Evolutionary conservation across 306 rosid genomes (phyloP).

Genomic region (Citrullus mucosospermus): DNA sequence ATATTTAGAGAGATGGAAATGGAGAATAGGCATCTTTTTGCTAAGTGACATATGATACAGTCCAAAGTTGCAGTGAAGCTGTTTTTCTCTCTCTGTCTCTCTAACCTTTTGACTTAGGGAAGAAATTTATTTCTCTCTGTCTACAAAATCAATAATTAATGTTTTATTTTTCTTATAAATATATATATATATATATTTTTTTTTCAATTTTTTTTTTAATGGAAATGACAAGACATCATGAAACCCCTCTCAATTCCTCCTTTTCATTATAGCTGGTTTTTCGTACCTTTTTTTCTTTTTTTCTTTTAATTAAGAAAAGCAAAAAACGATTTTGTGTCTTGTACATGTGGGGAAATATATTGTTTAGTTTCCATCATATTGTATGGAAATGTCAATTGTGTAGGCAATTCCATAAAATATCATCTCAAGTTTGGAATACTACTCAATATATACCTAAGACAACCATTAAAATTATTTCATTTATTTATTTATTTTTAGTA

Average conservation of each 20-base stretch:
- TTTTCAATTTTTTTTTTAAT: background rate
- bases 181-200: too few relatives aligned
- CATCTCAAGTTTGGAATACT: background rate
- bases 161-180: background rate
- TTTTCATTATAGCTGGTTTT: background rate
- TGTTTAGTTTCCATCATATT: background rate
- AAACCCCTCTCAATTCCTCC: background rate
- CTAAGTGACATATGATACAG: slow-evolving; percentile 32
- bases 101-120: background rate
- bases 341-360: background rate
- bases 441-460: background rate
- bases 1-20: background rate
- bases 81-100: background rate
- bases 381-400: background rate
- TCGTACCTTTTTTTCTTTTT: background rate
- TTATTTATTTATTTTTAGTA: background rate
- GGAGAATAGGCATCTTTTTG: slow-evolving; percentile 38
- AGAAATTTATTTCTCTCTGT: background rate
- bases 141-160: background rate
- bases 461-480: background rate
- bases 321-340: background rate
- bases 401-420: background rate
- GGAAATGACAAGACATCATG: background rate
- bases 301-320: background rate
- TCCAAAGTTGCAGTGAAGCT: slow-evolving; percentile 13